A percentile compares a stretch with the other conserved stretches of the same genome.
phyloP scores from a whole-genome alignment of 1,284 basidiomycete species.

The Cutaneotrichosporon mucoides region DNA sequence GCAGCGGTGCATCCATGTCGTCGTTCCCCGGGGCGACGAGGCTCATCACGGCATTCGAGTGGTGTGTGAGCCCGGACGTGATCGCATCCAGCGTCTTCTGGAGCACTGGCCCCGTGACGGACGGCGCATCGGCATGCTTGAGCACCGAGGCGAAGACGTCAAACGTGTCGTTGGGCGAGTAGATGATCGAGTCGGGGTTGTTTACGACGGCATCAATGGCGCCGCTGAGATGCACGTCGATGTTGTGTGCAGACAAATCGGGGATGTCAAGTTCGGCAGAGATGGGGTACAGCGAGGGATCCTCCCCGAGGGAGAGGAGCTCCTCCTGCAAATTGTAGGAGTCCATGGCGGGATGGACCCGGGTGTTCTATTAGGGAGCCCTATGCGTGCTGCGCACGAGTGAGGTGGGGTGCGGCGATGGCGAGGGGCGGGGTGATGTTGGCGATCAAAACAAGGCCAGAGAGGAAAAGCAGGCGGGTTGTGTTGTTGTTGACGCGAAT shows the following conservation, averaged over 20 bases:
- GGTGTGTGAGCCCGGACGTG: constrained; percentile 31
- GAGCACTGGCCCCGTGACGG: constrained; percentile 32
- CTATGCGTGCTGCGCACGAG: not conserved
- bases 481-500: constrained; percentile 6
- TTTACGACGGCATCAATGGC: constrained; percentile 72
- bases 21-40: constrained; percentile 44
- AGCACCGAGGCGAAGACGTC: constrained; percentile 74
- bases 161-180: constrained; percentile 58
- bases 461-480: constrained; percentile 10
- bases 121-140: constrained; percentile 44
- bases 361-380: not conserved
- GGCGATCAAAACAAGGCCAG: constrained; percentile 11
- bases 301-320: constrained; percentile 57
- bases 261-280: constrained; percentile 62
- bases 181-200: constrained; percentile 63
- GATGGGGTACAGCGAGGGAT: constrained; percentile 60
- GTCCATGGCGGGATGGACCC: constrained; percentile 19
- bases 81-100: constrained; percentile 42
- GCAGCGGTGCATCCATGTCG: constrained; percentile 63
- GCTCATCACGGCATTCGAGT: constrained; percentile 34
- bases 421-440: not conserved
- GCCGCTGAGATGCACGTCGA: constrained; percentile 45
- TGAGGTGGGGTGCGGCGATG: not conserved
- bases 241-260: constrained; percentile 50
- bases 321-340: constrained; percentile 72